A percentile compares a stretch with the other conserved stretches of the same genome.
Evolutionary conservation across 257 asterid species (phyloP).

Genomic region (Nicotiana paniculata): DNA sequence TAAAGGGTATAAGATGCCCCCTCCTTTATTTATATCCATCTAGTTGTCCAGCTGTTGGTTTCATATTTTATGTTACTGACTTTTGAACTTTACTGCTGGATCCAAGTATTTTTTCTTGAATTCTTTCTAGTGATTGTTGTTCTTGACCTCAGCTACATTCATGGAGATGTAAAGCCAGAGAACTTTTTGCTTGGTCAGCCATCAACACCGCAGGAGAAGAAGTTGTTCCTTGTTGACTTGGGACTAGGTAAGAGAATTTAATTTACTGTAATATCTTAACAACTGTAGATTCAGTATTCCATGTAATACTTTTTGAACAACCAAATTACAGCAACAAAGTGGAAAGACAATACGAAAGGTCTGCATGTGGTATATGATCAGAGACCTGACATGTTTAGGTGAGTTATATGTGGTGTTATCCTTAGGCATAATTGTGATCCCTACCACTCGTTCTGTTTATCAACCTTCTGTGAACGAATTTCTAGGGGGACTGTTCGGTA

Average conservation of each 20-base stretch:
- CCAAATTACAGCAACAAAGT: slow-evolving; percentile 34
- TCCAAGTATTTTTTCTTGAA: background rate
- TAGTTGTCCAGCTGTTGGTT: slow-evolving; percentile 1
- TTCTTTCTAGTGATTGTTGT: slow-evolving; percentile 3
- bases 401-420: slow-evolving; percentile 2
- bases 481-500: slow-evolving; percentile 47
- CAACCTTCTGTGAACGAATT: background rate
- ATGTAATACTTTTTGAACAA: background rate
- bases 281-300: background rate
- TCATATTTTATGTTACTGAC: background rate
- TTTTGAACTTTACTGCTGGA: background rate
- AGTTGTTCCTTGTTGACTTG: slow-evolving; percentile 46
- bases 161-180: slow-evolving; percentile 52
- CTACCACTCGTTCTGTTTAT: background rate
- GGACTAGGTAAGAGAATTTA: slow-evolving; percentile 32
- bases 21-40: background rate
- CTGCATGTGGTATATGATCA: slow-evolving; percentile 42
- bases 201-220: slow-evolving; percentile 36
- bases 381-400: slow-evolving; percentile 46
- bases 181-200: slow-evolving; percentile 45
- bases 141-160: slow-evolving; percentile 28
- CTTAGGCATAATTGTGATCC: background rate
- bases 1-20: slow-evolving; percentile 25
- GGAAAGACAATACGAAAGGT: slow-evolving; percentile 34
- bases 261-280: background rate